These are phyloP conservation scores for Pinus albicaulis DNA, from an alignment of 75 land plant species.

Conservation along the genomic window DNA sequence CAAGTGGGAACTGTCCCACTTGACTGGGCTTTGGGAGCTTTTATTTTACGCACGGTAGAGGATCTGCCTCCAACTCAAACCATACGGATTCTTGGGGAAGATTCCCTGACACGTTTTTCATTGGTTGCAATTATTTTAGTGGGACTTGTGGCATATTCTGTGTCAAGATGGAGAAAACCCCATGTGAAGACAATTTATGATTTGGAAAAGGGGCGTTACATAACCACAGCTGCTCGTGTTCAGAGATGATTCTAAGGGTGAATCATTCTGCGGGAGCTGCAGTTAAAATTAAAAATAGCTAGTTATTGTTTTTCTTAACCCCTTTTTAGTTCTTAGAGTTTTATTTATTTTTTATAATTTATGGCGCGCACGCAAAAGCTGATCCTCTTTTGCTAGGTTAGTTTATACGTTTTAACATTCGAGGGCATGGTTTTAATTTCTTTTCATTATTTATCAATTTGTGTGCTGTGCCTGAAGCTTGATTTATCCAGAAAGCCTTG, in stretches of 20 bases:
- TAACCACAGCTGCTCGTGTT: conserved; percentile 42
- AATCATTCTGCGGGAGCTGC: background rate
- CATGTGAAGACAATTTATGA: conserved; percentile 86
- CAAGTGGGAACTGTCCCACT: conserved; percentile 70
- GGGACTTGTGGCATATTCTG: conserved; percentile 38
- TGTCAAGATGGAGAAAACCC: conserved; percentile 76
- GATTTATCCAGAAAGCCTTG: no score
- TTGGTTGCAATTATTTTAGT: conserved; percentile 36
- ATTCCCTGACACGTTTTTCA: conserved; percentile 30
- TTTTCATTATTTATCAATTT: no score
- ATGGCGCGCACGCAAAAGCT: no score
- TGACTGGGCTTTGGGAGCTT: conserved; percentile 96
- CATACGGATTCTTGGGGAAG: conserved; percentile 41
- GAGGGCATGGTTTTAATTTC: no score
- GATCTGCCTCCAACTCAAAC: conserved; percentile 16
- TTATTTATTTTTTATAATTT: no score
- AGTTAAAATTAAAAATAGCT: background rate
- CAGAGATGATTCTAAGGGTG: conserved; percentile 14
- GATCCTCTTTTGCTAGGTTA: no score
- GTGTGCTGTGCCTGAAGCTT: no score
- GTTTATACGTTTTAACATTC: no score
- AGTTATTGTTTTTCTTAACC: conserved; percentile 2
- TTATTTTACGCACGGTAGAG: conserved; percentile 46
- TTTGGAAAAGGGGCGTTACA: conserved; percentile 92
- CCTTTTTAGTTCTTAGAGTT: background rate